Base-by-base conservation (phyloP, 345 rosid genomes). In the Excoecaria cochinchinensis region DNA sequence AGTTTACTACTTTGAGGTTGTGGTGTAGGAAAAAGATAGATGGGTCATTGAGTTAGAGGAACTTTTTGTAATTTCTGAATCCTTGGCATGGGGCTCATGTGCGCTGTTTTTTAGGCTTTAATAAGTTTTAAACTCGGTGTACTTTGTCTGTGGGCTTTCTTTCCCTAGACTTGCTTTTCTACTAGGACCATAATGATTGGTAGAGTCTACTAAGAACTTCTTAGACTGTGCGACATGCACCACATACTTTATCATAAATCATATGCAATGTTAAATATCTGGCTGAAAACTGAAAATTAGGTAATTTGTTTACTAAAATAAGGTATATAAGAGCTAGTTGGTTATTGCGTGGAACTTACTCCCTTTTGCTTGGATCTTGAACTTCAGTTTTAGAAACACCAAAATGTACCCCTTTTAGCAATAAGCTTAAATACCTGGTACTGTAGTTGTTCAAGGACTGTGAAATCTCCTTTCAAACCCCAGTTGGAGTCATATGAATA, bases 51-150 rank as follows among this genome's bases (percentile, higher is more conserved):
- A 70, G 73, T 52, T 53, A 21, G 48, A 53, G 47, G 36, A 40
- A 31, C 31, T 31, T 70, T 70, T 70, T 52, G 73, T 52, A 70
- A 38, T 53, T 70, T 70, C 61, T 52, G 73, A 70, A 69, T 15
- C 57, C 48, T 59, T 72, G n/a, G 53, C 51, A 61, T 46, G 56
- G 42, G 68, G 6, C 46, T 72, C 75, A 72, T 73, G 69, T 73
- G 76, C 53, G 68, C 58, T 71, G 74, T 46, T 58, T 73, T 73
- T 46, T 13, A 68, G 73, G 56, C 77, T 68, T 73, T 58, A 19
- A 39, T 12, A 36, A n/a, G 16, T 5, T 59, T 67, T 15, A 48
- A 72, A 39, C 57, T 78, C 42, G 50, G 44, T 52, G 70, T 65
- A 52, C 60, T 52, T 38, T 59, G 21, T 65, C 36, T 64, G 52